These are phyloP conservation scores for Phyllostachys edulis DNA, from an alignment of 176 grass and related monocot genomes.

Conservation along the genomic window DNA sequence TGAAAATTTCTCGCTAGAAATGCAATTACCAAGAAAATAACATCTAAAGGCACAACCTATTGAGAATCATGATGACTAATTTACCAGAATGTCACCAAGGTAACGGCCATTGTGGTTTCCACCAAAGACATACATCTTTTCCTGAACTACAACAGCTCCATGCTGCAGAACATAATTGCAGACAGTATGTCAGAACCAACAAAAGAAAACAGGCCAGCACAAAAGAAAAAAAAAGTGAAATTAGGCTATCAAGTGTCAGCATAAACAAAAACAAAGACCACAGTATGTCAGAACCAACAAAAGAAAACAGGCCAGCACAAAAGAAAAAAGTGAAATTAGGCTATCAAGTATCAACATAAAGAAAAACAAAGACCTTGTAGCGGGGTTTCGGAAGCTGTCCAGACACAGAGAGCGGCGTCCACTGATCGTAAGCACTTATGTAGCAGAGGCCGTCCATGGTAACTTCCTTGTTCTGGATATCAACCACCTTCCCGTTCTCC, in stretches of 20 bases:
- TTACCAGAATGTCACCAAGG: slow-evolving; percentile 86
- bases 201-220: not conserved
- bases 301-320: not conserved
- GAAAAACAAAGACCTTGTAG: slow-evolving; percentile 55
- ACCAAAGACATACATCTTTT: slow-evolving; percentile 96
- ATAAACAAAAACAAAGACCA: slow-evolving; percentile 35
- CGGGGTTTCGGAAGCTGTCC: slow-evolving; percentile 67
- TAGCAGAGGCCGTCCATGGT: slow-evolving; percentile 78
- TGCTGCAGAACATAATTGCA: slow-evolving; percentile 54
- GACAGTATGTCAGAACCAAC: not conserved
- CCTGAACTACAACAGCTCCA: slow-evolving; percentile 70
- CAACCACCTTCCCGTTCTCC: slow-evolving; percentile 57
- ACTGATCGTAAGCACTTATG: slow-evolving; percentile 60
- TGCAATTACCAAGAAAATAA: not conserved
- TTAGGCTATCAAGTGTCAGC: not conserved
- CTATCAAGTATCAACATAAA: not conserved
- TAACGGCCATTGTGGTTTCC: slow-evolving; percentile 92
- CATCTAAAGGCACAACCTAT: not conserved
- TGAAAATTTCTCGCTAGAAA: not conserved
- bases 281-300: slow-evolving; percentile 6
- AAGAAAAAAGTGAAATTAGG: not conserved
- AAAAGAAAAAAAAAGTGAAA: not conserved
- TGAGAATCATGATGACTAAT: not conserved
- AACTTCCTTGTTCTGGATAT: slow-evolving; percentile 86
- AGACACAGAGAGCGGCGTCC: slow-evolving; percentile 56